phyloP scores from a whole-genome alignment of 331 rosid genomes.

The Malus hybrid region DNA sequence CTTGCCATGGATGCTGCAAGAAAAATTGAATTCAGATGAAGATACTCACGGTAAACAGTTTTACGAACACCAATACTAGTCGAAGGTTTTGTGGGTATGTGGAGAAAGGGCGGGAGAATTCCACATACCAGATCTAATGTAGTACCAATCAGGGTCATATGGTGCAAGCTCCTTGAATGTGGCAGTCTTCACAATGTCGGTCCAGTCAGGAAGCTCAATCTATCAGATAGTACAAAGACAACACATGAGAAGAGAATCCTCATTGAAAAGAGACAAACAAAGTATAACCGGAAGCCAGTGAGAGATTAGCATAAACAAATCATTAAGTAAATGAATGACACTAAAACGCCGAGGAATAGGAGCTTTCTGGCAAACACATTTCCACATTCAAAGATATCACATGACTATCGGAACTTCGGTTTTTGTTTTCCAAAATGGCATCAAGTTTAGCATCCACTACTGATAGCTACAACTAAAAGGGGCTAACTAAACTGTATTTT shows the following conservation, averaged over 20 bases:
- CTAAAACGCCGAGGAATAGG: no score
- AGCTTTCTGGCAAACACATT: background rate
- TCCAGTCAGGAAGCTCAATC: slow-evolving; percentile 32
- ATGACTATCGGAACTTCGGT: background rate
- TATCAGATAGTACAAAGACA: background rate
- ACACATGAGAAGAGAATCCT: background rate
- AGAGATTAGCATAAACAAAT: background rate
- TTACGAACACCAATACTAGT: background rate
- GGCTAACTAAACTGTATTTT: no score
- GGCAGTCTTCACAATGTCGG: slow-evolving; percentile 29
- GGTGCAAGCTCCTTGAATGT: slow-evolving; percentile 32
- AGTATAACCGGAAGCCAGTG: no score
- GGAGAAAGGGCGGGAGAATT: background rate
- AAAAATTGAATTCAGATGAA: background rate
- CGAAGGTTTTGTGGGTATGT: background rate
- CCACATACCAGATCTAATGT: slow-evolving; percentile 20
- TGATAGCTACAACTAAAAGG: background rate
- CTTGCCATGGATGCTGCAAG: slow-evolving; percentile 44
- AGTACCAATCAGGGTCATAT: slow-evolving; percentile 36
- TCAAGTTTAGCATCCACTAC: background rate
- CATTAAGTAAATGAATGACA: background rate
- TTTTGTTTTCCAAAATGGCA: background rate
- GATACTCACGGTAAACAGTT: background rate
- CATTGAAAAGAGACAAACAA: background rate
- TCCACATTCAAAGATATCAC: background rate